Evolutionary conservation across 1,139 yeast genomes (phyloP), one percentile per base, ranked within the genome.

Genomic region (Casaregolazyma lundiana): DNA sequence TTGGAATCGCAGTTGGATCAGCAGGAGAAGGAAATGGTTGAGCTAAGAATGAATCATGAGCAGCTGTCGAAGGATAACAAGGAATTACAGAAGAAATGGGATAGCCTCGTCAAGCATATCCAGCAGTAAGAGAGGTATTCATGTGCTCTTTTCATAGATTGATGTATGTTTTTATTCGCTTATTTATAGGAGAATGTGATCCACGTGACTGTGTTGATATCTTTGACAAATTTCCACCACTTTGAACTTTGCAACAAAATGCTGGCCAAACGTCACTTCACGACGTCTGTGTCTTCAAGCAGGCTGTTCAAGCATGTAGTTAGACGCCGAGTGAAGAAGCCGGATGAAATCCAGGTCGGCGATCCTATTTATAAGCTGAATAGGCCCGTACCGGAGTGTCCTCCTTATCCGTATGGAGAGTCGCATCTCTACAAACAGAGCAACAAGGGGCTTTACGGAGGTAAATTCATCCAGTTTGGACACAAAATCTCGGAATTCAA

Each of bases 401-500:
- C 98, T 11, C 82, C 76, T 15, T 92, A 92, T 66, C 84, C 88
- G 45, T 90, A 83, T 64, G 89, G 88, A 30, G 90, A 85, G 52
- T 74, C 96, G 2, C 69, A 73, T 48, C 73, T 80, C 54, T 90
- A 81, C 71, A 89, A 89, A 64, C 84, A 90, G 66, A 82, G 90
- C 57, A 87, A 90, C 65, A 71, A 84, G 49, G 97, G 97, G 6
- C 74, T 92, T 43, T 90, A 78, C 64, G 98, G 97, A 19, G 97
- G 97, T 15, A 78, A 84, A 50, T 86, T 84, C 62, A 78, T 88
- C 50, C 81, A 80, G 56, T 76, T 81, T 53, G 94, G 96, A 54
- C 79, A 87, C 66, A 78, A 80, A 49, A 77, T 90, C 51, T 80
- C 95, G 11, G 96, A 88, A 63, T 79, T 81, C 50, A 77, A 77